A percentile compares a stretch with the other conserved stretches of the same genome.
These are phyloP conservation scores for Syzygium aqueum DNA, from an alignment of 345 rosid species.

Conservation along the genomic window DNA sequence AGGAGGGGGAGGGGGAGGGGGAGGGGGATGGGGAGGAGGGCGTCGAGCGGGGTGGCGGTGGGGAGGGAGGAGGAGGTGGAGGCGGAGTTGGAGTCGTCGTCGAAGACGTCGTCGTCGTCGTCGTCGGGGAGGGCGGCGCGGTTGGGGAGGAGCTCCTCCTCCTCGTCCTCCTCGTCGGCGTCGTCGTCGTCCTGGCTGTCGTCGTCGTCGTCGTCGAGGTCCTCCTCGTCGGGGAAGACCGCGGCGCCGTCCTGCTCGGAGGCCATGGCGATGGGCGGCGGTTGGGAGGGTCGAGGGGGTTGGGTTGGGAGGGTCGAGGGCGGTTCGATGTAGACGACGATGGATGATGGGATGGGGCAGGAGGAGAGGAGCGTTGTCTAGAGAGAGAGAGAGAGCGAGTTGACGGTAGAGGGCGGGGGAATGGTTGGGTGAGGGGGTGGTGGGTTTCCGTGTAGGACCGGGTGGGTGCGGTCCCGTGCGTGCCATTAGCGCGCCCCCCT, in stretches of 20 bases:
- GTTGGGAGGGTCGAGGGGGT: no score
- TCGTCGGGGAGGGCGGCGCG: slow-evolving; percentile 30
- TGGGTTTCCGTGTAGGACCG: not conserved
- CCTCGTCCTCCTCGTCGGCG: not conserved
- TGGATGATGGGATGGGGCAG: not conserved
- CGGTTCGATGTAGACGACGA: not conserved
- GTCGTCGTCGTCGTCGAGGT: slow-evolving; percentile 38
- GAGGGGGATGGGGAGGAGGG: slow-evolving; percentile 10
- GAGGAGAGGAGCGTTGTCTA: not conserved
- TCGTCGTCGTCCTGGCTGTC: slow-evolving; percentile 38
- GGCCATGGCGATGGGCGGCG: slow-evolving; percentile 22
- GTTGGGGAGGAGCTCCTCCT: slow-evolving; percentile 23
- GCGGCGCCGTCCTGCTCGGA: slow-evolving; percentile 47
- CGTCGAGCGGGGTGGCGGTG: slow-evolving; percentile 2
- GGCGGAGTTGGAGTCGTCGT: slow-evolving; percentile 40
- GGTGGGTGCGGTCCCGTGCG: not conserved
- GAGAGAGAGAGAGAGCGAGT: not conserved
- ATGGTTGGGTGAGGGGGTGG: not conserved
- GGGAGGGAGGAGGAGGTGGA: slow-evolving; percentile 25
- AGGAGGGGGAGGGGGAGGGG: slow-evolving; percentile 11
- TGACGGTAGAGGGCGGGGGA: not conserved
- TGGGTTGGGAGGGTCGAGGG: no score
- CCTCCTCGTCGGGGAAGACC: slow-evolving; percentile 40
- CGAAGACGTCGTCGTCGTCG: slow-evolving; percentile 39
- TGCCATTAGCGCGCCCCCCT: not conserved